Percentiles rank a stretch among this genome's conserved stretches.
phyloP scores from a whole-genome alignment of 1,284 basidiomycete species.

The Ustilago shanxiensis region DNA sequence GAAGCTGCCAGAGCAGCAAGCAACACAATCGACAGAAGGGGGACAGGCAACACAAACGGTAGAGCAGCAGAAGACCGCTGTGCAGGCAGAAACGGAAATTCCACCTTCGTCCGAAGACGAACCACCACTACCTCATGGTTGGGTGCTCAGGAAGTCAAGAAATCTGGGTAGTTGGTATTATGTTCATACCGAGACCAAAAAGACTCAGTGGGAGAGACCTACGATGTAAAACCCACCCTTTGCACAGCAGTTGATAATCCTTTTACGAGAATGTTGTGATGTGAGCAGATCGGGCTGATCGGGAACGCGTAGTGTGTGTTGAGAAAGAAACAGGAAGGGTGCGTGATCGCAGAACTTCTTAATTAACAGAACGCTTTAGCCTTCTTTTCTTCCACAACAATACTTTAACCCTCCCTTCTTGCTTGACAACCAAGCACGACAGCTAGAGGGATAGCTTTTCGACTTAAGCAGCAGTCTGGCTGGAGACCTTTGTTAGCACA shows the following conservation, averaged over 20 bases:
- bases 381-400: no score
- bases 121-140: slow-evolving; percentile 32
- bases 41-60: not conserved
- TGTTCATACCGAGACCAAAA: slow-evolving; percentile 38
- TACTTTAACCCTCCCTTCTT: no score
- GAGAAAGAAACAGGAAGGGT: no score
- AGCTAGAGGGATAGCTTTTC: no score
- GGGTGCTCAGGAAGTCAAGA: slow-evolving; percentile 26
- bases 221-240: slow-evolving; percentile 11
- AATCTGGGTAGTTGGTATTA: slow-evolving; percentile 39
- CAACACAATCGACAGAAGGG: not conserved
- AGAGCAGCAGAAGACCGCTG: no score
- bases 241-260: no score
- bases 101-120: slow-evolving; percentile 23
- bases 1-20: not conserved
- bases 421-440: no score
- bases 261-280: no score
- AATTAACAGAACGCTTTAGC: no score
- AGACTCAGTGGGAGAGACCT: slow-evolving; percentile 50
- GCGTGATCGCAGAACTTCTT: not conserved
- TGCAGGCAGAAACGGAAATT: slow-evolving; percentile 13
- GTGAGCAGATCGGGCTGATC: not conserved
- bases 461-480: no score
- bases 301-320: no score
- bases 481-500: no score